phyloP scores from a whole-genome alignment of 768 basidiomycete genomes.

The Agaricus sinodeliciosus region DNA sequence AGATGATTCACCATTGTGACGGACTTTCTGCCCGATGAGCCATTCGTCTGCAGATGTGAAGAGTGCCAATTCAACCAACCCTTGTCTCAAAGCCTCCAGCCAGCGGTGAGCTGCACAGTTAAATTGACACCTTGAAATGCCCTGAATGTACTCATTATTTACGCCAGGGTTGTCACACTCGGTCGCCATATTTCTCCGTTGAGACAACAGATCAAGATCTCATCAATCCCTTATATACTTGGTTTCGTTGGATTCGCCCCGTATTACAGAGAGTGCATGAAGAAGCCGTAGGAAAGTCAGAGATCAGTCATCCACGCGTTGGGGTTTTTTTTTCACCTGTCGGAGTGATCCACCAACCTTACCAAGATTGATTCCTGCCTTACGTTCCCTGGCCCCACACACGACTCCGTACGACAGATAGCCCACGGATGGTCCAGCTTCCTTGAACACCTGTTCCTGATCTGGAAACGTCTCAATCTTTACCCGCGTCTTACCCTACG shows the following conservation, averaged over 20 bases:
- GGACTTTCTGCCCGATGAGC: no score
- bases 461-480: slow-evolving; percentile 20
- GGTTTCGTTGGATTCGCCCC: no score
- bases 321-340: neutral
- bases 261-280: no score
- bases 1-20: no score
- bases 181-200: slow-evolving; percentile 6
- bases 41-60: no score
- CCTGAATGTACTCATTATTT: neutral
- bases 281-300: neutral
- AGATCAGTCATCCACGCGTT: neutral
- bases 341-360: neutral
- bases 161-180: neutral
- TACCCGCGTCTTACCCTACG: slow-evolving; percentile 24
- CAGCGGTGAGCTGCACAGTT: neutral
- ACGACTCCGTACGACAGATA: neutral
- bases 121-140: no score
- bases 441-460: slow-evolving; percentile 13
- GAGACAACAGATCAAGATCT: neutral
- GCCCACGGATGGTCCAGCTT: no score
- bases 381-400: neutral
- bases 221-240: no score
- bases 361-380: neutral
- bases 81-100: neutral
- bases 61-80: neutral